Percentiles rank a stretch among this genome's conserved stretches.
Evolutionary conservation across 345 rosid genomes (phyloP).

Genomic region (Syzygium oleosum): DNA sequence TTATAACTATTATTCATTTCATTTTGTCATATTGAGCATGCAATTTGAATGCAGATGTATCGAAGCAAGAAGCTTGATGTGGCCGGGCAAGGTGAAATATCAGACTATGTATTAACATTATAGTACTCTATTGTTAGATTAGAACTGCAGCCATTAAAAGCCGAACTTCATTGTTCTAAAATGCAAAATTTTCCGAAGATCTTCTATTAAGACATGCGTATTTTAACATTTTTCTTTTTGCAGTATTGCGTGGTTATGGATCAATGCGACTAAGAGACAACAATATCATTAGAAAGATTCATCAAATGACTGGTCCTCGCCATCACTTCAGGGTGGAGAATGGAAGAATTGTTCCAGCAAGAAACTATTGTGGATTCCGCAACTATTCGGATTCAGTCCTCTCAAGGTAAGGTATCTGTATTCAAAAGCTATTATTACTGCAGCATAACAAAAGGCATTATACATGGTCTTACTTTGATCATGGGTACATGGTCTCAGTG

Average conservation of each 20-base stretch:
- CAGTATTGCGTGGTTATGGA: constrained; percentile 7
- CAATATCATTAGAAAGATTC: background rate
- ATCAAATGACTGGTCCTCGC: background rate
- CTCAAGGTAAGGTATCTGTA: background rate
- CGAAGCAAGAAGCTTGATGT: constrained; percentile 75
- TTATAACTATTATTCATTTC: background rate
- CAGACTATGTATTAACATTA: background rate
- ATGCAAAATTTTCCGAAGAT: background rate
- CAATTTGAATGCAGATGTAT: constrained; percentile 43
- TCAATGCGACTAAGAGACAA: constrained; percentile 12
- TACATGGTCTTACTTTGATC: background rate
- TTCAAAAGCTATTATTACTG: background rate
- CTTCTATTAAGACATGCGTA: background rate
- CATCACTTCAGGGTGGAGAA: constrained; percentile 28
- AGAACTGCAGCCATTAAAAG: background rate
- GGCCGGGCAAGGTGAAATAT: constrained; percentile 48
- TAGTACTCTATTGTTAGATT: background rate
- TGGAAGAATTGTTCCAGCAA: constrained; percentile 23
- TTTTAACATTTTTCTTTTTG: background rate
- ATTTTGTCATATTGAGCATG: background rate
- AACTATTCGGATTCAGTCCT: constrained; percentile 1
- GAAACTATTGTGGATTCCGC: constrained; percentile 2
- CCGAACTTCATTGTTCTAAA: background rate
- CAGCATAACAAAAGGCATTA: background rate
- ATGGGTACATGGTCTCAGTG: background rate